These are phyloP conservation scores for Neophaeococcomyces mojaviensis DNA, from an alignment of 2,329 filamentous ascomycete species.

Conservation along the genomic window DNA sequence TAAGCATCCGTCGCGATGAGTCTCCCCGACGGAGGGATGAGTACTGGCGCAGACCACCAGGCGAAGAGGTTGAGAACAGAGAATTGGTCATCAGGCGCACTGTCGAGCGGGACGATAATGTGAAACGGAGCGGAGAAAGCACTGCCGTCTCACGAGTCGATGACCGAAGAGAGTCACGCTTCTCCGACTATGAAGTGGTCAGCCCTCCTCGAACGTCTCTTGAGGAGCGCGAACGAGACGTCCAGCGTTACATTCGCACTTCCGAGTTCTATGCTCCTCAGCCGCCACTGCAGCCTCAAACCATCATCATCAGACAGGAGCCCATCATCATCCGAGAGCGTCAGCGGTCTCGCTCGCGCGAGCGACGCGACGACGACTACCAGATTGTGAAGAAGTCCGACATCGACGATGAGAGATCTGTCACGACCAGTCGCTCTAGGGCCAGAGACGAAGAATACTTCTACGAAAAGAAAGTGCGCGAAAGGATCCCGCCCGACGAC, in stretches of 20 bases:
- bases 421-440: slow-evolving; percentile 24
- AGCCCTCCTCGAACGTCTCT: slow-evolving; percentile 28
- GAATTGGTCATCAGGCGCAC: slow-evolving; percentile 39
- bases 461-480: slow-evolving; percentile 24
- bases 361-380: slow-evolving; percentile 48
- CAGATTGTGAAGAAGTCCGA: slow-evolving; percentile 54
- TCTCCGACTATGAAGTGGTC: slow-evolving; percentile 38
- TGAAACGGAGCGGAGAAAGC: slow-evolving; percentile 37
- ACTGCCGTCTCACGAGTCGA: slow-evolving; percentile 23
- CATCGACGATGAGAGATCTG: slow-evolving; percentile 40
- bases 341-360: background rate
- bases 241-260: slow-evolving; percentile 46
- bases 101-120: slow-evolving; percentile 44
- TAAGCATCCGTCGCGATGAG: slow-evolving; percentile 5
- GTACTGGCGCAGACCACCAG: slow-evolving; percentile 2
- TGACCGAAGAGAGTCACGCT: slow-evolving; percentile 34
- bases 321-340: slow-evolving; percentile 49
- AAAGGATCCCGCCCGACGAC: slow-evolving; percentile 35
- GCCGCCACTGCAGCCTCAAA: slow-evolving; percentile 33
- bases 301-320: slow-evolving; percentile 47
- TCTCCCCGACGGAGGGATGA: slow-evolving; percentile 5
- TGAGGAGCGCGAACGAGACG: slow-evolving; percentile 27
- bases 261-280: slow-evolving; percentile 46
- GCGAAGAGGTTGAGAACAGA: slow-evolving; percentile 27
- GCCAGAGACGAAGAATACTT: slow-evolving; percentile 23